These are phyloP conservation scores for Corymbia calophylla DNA, from an alignment of 441 rosid species.

Conservation along the genomic window DNA sequence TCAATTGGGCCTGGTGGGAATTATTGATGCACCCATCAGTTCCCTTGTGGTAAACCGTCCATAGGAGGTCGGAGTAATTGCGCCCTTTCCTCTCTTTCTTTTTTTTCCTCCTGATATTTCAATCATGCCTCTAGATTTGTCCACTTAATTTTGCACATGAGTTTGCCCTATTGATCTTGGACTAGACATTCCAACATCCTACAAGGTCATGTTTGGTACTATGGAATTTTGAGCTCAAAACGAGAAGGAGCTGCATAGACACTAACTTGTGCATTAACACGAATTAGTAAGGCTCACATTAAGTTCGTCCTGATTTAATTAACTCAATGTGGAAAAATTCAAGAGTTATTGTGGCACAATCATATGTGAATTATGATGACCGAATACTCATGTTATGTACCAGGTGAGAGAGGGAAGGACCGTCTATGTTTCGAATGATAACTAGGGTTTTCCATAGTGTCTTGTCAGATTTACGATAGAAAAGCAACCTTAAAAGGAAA, in stretches of 20 bases:
- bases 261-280: neutral
- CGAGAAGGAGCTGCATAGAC: neutral
- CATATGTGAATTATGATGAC: neutral
- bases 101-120: neutral
- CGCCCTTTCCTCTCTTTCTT: neutral
- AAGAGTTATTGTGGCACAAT: too few relatives aligned
- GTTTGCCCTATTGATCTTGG: neutral
- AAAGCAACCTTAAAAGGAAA: neutral
- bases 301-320: neutral
- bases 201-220: neutral
- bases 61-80: neutral
- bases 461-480: neutral
- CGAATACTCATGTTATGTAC: neutral
- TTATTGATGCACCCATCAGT: neutral
- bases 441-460: neutral
- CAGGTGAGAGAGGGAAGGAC: neutral
- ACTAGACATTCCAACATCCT: fast-evolving
- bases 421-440: neutral
- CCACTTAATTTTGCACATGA: neutral
- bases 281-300: neutral
- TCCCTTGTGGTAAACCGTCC: neutral
- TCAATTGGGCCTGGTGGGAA: neutral
- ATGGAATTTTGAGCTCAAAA: neutral
- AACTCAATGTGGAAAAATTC: neutral
- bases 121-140: neutral